phyloP scores from a whole-genome alignment of 164 flowering plant genomes.

The Paratinospora sagittata region DNA sequence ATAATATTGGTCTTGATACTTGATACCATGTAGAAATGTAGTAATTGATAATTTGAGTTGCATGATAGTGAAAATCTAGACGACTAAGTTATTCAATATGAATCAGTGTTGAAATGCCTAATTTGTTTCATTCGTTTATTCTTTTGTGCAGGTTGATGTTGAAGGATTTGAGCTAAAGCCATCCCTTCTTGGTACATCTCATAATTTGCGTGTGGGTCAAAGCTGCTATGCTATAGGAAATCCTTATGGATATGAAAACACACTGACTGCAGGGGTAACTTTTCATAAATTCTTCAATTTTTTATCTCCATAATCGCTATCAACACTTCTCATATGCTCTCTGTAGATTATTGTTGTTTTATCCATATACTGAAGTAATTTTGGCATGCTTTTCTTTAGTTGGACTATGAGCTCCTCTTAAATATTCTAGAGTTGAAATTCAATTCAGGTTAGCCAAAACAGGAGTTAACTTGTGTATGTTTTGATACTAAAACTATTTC shows the following conservation, averaged over 20 bases:
- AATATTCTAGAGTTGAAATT: background rate
- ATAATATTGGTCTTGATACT: background rate
- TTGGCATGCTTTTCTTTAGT: background rate
- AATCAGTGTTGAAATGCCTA: background rate
- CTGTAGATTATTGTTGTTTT: slow-evolving; percentile 2
- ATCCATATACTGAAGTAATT: background rate
- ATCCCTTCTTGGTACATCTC: slow-evolving; percentile 58
- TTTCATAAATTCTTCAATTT: slow-evolving; percentile 7
- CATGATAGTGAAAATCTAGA: background rate
- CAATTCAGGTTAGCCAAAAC: background rate
- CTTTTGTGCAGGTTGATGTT: slow-evolving; percentile 54
- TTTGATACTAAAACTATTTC: no score
- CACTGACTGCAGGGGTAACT: slow-evolving; percentile 86
- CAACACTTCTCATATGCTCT: background rate
- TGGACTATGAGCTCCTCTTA: background rate
- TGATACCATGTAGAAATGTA: background rate
- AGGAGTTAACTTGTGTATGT: no score
- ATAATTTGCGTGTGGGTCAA: slow-evolving; percentile 68
- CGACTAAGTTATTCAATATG: background rate
- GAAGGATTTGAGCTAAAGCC: slow-evolving; percentile 59
- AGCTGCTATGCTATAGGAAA: slow-evolving; percentile 92
- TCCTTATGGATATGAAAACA: slow-evolving; percentile 86
- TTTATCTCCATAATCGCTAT: background rate
- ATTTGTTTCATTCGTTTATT: no score
- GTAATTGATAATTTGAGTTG: background rate